Conservation (phyloP, 1,284 basidiomycete genomes). For the Trametes sp. region DNA sequence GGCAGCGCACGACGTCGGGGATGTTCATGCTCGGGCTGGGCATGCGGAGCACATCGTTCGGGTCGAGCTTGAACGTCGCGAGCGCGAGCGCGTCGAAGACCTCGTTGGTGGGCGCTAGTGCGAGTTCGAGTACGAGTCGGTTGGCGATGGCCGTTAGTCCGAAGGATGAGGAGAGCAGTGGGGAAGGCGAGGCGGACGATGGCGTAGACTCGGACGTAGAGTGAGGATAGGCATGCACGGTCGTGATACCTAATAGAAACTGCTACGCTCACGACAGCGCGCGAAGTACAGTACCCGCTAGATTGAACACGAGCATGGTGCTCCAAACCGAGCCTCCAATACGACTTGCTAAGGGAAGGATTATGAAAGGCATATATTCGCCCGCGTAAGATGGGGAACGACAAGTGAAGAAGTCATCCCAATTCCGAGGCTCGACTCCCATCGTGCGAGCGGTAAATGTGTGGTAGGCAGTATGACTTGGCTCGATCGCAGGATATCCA, state of each 20-base stretch:
- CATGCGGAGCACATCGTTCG: constrained; percentile 46
- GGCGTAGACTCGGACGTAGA: constrained; percentile 38
- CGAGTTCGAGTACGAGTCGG: constrained; percentile 15
- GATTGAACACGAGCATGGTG: too few relatives aligned
- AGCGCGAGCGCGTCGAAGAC: constrained; percentile 16
- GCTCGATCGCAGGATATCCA: too few relatives aligned
- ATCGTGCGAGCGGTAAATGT: too few relatives aligned
- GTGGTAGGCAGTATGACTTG: too few relatives aligned
- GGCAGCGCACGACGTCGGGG: constrained; percentile 58
- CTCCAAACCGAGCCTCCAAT: too few relatives aligned
- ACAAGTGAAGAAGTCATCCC: too few relatives aligned
- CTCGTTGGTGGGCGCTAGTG: constrained; percentile 13
- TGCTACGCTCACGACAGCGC: too few relatives aligned
- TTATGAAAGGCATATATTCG: too few relatives aligned
- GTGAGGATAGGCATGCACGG: constrained; percentile 13
- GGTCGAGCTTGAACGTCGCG: constrained; percentile 22
- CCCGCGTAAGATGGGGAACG: too few relatives aligned
- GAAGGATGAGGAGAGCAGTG: constrained; percentile 7
- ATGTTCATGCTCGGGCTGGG: constrained; percentile 71
- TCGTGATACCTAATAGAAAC: background rate
- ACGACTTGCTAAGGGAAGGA: too few relatives aligned
- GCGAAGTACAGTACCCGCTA: too few relatives aligned
- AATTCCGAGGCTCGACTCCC: too few relatives aligned
- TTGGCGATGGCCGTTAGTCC: constrained; percentile 17
- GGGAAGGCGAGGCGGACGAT: constrained; percentile 17